Base-by-base conservation (phyloP, 257 asterid species). In the Mitragyna speciosa region DNA sequence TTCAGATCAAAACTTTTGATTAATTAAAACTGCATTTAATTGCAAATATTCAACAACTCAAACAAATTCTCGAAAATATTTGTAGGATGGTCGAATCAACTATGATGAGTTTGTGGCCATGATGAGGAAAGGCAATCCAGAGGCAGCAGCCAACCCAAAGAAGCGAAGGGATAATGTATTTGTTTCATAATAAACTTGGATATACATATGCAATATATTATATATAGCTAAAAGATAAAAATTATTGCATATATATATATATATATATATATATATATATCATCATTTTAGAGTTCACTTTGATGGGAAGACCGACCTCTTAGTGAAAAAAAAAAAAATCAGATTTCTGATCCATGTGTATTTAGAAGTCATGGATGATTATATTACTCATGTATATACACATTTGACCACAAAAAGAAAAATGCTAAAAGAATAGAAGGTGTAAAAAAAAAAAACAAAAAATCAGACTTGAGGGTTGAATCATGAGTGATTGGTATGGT, bases 41-140 rank as follows among this genome's bases (percentile, higher is more conserved):
- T 36, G 3, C 3, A 36, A 36, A 45, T 45, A 45, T 45, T 15
- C 14, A 66, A 31, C 4, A 15, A 69, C 20, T 16, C n/a, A 80
- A 12, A 45, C 12, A 54, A 66, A 26, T 39, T 54, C n/a, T 30
- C 15, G n/a, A 43, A 68, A 59, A 63, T 58, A 65, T 54, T 8
- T 83, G 83, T 86, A 92, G 98, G 98, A 92, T 84, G 97, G 97
- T 12, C 85, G 90, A 74, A 94, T 92, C 76, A 90, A 94, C 83
- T 92, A 88, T 51, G 97, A 92, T 16, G 98, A 94, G 76, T 94
- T 94, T 67, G 87, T 86, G 69, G 97, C 96, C 61, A 92, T 94
- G 97, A 94, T 91, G 98, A 92, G 81, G 91, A 92, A 91, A 87
- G 97, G 97, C 22, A 81, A 89, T 76, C 96, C 92, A 48, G 97